Evolutionary conservation across 345 rosid genomes (phyloP).

Genomic region (Syzygium grande): DNA sequence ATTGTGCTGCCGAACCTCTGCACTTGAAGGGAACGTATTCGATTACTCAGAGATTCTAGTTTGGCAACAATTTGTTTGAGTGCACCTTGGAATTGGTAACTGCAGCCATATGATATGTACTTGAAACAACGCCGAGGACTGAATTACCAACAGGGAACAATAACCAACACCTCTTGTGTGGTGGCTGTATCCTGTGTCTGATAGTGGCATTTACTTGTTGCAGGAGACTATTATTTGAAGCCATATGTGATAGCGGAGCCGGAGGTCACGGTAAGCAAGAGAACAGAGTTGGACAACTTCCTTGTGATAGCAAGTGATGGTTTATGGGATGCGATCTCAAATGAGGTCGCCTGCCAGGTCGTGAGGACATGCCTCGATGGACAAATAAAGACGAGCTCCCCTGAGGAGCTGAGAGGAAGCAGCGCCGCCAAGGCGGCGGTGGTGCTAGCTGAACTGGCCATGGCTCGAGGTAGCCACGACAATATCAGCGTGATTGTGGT

Average conservation of each 20-base stretch:
- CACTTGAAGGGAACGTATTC: neutral
- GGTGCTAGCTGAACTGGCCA: slow-evolving; percentile 20
- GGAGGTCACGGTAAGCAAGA: slow-evolving; percentile 13
- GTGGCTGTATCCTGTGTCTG: neutral
- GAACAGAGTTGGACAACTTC: slow-evolving; percentile 15
- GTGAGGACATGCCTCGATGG: slow-evolving; percentile 11
- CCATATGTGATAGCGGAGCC: slow-evolving; percentile 20
- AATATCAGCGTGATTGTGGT: slow-evolving; percentile 31
- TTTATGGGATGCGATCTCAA: slow-evolving; percentile 32
- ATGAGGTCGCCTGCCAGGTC: slow-evolving; percentile 23
- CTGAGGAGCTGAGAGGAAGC: neutral
- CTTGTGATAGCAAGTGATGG: slow-evolving; percentile 24
- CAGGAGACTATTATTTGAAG: slow-evolving; percentile 25
- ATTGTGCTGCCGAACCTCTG: neutral
- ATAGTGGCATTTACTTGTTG: neutral
- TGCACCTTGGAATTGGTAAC: neutral
- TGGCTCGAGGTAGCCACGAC: slow-evolving; percentile 30
- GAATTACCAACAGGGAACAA: neutral
- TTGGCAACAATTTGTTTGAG: neutral
- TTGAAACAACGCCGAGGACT: neutral
- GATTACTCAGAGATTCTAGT: neutral
- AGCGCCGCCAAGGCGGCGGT: slow-evolving; percentile 15
- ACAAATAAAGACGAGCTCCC: neutral
- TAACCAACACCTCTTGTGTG: neutral
- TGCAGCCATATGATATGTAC: neutral